phyloP scores from a whole-genome alignment of 2,329 filamentous ascomycete genomes.

The Corinectria fuckeliana region DNA sequence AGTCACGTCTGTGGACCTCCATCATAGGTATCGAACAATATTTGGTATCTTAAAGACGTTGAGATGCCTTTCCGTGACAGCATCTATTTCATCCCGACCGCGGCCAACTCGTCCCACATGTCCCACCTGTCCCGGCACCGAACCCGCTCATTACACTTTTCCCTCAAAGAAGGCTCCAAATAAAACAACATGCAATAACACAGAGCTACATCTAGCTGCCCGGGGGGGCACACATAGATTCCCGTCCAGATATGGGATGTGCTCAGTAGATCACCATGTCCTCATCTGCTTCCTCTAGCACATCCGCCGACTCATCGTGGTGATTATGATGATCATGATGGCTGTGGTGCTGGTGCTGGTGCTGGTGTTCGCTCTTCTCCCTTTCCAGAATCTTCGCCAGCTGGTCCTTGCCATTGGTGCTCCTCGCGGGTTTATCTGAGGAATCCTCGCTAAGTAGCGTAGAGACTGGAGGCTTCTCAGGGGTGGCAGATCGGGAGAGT shows the following conservation, averaged over 20 bases:
- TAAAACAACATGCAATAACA: neutral
- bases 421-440: constrained; percentile 10
- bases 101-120: neutral
- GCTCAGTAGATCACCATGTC: constrained; percentile 88
- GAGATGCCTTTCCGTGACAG: too few relatives aligned
- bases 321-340: constrained; percentile 48
- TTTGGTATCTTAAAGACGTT: constrained; percentile 9
- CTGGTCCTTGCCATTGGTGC: constrained; percentile 12
- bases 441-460: constrained; percentile 17
- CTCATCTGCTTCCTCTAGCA: constrained; percentile 84
- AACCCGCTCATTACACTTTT: neutral
- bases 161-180: neutral
- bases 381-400: constrained; percentile 17
- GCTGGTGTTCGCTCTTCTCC: constrained; percentile 10
- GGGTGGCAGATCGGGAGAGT: constrained; percentile 3
- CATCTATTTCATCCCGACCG: neutral
- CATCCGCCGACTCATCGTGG: constrained; percentile 76
- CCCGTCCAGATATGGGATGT: neutral
- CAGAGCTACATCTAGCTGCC: neutral
- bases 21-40: constrained; percentile 10
- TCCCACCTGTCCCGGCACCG: too few relatives aligned
- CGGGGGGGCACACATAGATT: neutral
- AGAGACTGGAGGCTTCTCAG: constrained; percentile 24
- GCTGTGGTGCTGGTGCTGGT: too few relatives aligned
- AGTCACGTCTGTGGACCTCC: constrained; percentile 1